Conservation (phyloP, 257 asterid genomes). For the Solanum chiquidenum region DNA sequence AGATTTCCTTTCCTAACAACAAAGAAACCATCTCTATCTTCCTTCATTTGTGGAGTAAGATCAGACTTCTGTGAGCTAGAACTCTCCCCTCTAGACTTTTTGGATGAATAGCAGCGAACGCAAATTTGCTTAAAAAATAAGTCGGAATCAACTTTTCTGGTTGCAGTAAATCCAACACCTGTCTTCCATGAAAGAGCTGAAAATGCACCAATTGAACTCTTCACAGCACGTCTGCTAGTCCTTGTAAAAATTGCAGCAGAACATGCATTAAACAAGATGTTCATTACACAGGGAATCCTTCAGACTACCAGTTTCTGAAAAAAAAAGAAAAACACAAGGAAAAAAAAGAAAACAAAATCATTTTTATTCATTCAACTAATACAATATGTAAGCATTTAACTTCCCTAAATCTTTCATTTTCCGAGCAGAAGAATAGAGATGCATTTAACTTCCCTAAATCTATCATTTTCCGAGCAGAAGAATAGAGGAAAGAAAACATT, state of each 20-base stretch:
- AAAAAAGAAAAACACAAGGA: not conserved
- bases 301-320: not conserved
- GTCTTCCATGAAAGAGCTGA: constrained; percentile 30
- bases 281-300: constrained; percentile 43
- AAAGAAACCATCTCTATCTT: constrained; percentile 79
- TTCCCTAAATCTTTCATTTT: not conserved
- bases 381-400: not conserved
- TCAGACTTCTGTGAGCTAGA: constrained; percentile 28
- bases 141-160: constrained; percentile 26
- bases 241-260: constrained; percentile 31
- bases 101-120: constrained; percentile 46
- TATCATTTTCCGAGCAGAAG: not conserved
- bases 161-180: constrained; percentile 22
- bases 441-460: not conserved
- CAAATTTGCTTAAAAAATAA: constrained; percentile 24
- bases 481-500: not conserved
- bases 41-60: constrained; percentile 46
- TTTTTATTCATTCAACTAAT: not conserved
- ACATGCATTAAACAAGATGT: constrained; percentile 52
- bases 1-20: constrained; percentile 91
- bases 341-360: not conserved
- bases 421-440: not conserved
- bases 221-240: constrained; percentile 22
- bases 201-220: constrained; percentile 24
- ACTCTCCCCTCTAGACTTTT: constrained; percentile 26